Percentiles rank a stretch among this genome's conserved stretches.
Conservation (phyloP, 306 rosid genomes). For the Trifolium pratense region DNA sequence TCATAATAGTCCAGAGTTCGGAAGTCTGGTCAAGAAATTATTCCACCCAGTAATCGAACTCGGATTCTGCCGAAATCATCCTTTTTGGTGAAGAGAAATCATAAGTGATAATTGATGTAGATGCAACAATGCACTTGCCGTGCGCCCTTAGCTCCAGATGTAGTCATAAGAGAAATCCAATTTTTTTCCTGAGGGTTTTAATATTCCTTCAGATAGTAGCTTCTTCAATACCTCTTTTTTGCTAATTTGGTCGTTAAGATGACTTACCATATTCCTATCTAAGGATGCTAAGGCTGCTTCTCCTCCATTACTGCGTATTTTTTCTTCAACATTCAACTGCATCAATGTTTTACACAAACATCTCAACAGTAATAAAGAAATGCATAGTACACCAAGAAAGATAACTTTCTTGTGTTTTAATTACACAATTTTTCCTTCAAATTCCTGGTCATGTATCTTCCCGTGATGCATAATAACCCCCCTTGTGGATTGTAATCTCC, state of each 20-base stretch:
- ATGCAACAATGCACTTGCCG: slow-evolving; percentile 59
- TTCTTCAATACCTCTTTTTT: slow-evolving; percentile 73
- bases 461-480: slow-evolving; percentile 72
- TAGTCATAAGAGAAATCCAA: slow-evolving; percentile 95
- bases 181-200: slow-evolving; percentile 81
- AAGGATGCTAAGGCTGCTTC: slow-evolving; percentile 83
- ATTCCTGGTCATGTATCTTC: slow-evolving; percentile 59
- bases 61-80: too few species aligned
- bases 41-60: too few species aligned
- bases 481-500: slow-evolving; percentile 77
- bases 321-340: slow-evolving; percentile 77
- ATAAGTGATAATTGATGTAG: too few species aligned
- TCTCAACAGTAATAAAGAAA: too few species aligned
- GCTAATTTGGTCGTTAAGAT: slow-evolving; percentile 75
- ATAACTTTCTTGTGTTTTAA: neutral
- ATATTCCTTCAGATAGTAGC: slow-evolving; percentile 71
- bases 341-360: slow-evolving; percentile 6
- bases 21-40: too few species aligned
- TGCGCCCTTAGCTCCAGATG: slow-evolving; percentile 96
- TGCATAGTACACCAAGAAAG: too few species aligned
- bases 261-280: slow-evolving; percentile 86
- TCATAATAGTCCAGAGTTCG: too few species aligned
- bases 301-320: slow-evolving; percentile 79
- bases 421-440: slow-evolving; percentile 82
- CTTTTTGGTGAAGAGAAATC: too few species aligned